Evolutionary conservation across 2,329 filamentous ascomycete species (phyloP).

Genomic region (Myriosclerotinia scirpicola): DNA sequence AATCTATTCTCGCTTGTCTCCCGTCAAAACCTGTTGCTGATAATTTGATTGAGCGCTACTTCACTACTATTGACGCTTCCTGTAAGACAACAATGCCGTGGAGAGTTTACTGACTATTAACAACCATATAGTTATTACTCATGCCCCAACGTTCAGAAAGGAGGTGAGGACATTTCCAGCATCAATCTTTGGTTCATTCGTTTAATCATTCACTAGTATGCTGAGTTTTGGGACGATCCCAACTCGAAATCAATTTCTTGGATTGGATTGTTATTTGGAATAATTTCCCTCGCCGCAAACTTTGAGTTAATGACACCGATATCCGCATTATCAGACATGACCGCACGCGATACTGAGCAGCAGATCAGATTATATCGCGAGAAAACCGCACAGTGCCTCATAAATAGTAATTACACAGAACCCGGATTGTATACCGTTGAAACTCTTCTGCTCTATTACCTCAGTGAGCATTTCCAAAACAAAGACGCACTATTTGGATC

Average conservation of each 20-base stretch:
- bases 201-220: constrained; percentile 33
- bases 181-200: not conserved
- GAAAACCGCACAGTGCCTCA: constrained; percentile 53
- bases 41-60: constrained; percentile 52
- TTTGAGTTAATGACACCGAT: constrained; percentile 21
- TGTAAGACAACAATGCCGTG: constrained; percentile 44
- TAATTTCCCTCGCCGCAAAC: constrained; percentile 24
- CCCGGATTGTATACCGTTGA: constrained; percentile 51
- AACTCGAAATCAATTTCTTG: constrained; percentile 46
- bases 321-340: constrained; percentile 48
- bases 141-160: constrained; percentile 52
- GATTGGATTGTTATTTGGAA: constrained; percentile 50
- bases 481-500: constrained; percentile 53
- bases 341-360: constrained; percentile 43
- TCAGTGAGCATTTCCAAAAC: constrained; percentile 53
- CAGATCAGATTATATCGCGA: constrained; percentile 50
- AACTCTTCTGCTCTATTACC: constrained; percentile 53
- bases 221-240: constrained; percentile 38
- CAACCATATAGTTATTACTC: constrained; percentile 40
- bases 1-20: constrained; percentile 50
- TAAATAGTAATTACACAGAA: constrained; percentile 51
- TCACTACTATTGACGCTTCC: constrained; percentile 52
- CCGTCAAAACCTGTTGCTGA: constrained; percentile 50
- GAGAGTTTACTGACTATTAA: not conserved
- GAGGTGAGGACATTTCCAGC: constrained; percentile 37